Conservation (phyloP, 1,284 basidiomycete species). For the Termitomyces sp. region DNA sequence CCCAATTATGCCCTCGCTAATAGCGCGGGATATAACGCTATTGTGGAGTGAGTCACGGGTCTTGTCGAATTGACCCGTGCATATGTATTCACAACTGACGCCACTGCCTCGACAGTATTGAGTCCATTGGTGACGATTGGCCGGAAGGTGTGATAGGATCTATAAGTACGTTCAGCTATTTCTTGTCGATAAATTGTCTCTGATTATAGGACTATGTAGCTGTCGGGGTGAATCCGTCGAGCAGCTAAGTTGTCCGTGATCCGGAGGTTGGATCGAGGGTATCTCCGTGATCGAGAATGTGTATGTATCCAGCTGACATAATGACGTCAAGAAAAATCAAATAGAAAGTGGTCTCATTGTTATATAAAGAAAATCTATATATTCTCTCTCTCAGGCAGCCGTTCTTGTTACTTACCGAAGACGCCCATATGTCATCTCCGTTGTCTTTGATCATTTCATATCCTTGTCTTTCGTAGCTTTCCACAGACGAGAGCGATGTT, state of each 20-base stretch:
- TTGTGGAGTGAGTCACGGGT: slow-evolving; percentile 30
- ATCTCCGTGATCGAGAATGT: slow-evolving; percentile 1
- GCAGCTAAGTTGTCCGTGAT: no score
- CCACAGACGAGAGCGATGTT: slow-evolving; percentile 9
- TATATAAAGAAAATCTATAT: slow-evolving; percentile 8
- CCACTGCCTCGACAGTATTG: slow-evolving; percentile 17
- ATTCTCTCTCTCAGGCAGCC: neutral
- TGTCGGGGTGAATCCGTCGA: slow-evolving; percentile 17
- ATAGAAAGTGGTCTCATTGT: slow-evolving; percentile 33
- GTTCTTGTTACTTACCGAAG: slow-evolving; percentile 3
- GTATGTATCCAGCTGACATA: slow-evolving; percentile 11
- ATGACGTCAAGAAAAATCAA: slow-evolving; percentile 13
- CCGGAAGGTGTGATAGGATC: slow-evolving; percentile 14
- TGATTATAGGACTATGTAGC: neutral
- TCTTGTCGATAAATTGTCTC: neutral
- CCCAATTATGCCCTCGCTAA: slow-evolving; percentile 26
- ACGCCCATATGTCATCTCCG: slow-evolving; percentile 7
- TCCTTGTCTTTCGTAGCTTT: neutral
- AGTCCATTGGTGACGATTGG: slow-evolving; percentile 24
- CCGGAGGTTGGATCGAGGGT: neutral
- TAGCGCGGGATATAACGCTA: slow-evolving; percentile 27
- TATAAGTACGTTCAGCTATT: neutral
- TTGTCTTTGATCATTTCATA: neutral
- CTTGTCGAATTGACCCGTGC: neutral
- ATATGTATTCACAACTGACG: neutral